Conservation (phyloP, 768 basidiomycete genomes). For the Amanita exitialis region DNA sequence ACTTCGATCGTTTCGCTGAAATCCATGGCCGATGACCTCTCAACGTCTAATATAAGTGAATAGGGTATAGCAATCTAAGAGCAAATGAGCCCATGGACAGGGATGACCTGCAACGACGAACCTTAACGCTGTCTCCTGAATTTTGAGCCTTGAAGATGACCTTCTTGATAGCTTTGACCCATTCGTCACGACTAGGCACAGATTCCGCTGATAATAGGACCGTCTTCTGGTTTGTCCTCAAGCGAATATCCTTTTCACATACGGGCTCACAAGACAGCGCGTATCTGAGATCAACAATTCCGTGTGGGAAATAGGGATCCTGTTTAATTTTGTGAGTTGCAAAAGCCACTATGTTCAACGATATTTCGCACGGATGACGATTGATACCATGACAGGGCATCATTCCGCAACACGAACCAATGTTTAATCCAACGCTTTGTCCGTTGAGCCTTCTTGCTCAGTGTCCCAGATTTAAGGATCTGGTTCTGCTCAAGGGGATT, state of each 20-base stretch:
- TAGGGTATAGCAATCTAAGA: conserved; percentile 87
- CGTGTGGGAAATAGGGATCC: conserved; percentile 98
- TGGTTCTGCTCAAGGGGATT: conserved; percentile 51
- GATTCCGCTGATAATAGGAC: conserved; percentile 71
- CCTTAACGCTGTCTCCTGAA: conserved; percentile 93
- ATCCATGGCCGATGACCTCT: conserved; percentile 81
- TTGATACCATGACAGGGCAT: conserved; percentile 94
- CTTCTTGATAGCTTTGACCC: conserved; percentile 92
- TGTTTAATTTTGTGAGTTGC: conserved; percentile 18
- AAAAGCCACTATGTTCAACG: not conserved
- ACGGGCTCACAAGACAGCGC: conserved; percentile 79
- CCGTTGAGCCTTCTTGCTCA: conserved; percentile 80
- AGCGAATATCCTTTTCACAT: conserved; percentile 69
- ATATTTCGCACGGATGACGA: conserved; percentile 65
- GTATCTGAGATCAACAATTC: conserved; percentile 92
- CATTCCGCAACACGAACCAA: conserved; percentile 96
- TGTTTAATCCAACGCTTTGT: conserved; percentile 92
- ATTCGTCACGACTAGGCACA: conserved; percentile 78
- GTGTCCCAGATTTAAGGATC: conserved; percentile 83
- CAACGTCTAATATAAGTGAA: conserved; percentile 80
- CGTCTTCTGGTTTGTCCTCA: conserved; percentile 75
- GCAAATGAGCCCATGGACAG: not conserved
- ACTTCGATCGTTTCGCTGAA: conserved; percentile 96
- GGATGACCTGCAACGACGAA: conserved; percentile 16
- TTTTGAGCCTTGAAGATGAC: conserved; percentile 96